phyloP scores from a whole-genome alignment of 106 monocot species.

The Platanthera guangdongensis region DNA sequence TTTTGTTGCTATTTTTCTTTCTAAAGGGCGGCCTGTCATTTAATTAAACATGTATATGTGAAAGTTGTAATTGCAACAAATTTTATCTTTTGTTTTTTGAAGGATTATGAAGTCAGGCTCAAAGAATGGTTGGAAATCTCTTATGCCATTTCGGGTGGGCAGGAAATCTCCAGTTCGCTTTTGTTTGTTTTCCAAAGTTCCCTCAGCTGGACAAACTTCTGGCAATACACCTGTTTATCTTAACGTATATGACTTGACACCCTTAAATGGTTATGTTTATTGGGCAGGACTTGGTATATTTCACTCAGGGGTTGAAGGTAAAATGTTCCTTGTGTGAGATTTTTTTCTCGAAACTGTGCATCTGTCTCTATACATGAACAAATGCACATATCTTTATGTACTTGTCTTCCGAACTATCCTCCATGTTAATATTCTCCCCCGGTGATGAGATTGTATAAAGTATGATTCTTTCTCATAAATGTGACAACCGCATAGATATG shows the following conservation, averaged over 20 bases:
- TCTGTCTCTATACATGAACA: too few species aligned
- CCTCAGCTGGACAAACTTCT: slow-evolving; percentile 34
- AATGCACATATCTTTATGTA: too few species aligned
- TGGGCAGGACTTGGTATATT: slow-evolving; percentile 78
- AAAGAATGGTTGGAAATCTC: slow-evolving; percentile 30
- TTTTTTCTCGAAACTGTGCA: background rate
- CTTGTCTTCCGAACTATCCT: too few species aligned
- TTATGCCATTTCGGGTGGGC: slow-evolving; percentile 27
- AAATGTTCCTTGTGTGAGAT: background rate
- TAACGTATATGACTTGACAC: slow-evolving; percentile 56
- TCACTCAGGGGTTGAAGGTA: slow-evolving; percentile 73
- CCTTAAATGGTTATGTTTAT: slow-evolving; percentile 58
- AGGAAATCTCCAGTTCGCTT: slow-evolving; percentile 30
- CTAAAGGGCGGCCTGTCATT: background rate
- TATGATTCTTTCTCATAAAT: too few species aligned
- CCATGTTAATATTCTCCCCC: too few species aligned
- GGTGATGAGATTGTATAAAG: too few species aligned
- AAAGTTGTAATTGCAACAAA: background rate
- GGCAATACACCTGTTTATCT: slow-evolving; percentile 60
- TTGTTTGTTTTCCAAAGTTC: slow-evolving; percentile 46
- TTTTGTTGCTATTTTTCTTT: background rate
- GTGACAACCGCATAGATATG: too few species aligned
- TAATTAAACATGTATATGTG: background rate
- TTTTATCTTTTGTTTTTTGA: slow-evolving; percentile 6
- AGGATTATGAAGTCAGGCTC: slow-evolving; percentile 35